Percentiles rank a stretch among this genome's conserved stretches.
These are phyloP conservation scores for Cyberlindnera petersonii DNA, from an alignment of 805 yeast species.

Conservation along the genomic window DNA sequence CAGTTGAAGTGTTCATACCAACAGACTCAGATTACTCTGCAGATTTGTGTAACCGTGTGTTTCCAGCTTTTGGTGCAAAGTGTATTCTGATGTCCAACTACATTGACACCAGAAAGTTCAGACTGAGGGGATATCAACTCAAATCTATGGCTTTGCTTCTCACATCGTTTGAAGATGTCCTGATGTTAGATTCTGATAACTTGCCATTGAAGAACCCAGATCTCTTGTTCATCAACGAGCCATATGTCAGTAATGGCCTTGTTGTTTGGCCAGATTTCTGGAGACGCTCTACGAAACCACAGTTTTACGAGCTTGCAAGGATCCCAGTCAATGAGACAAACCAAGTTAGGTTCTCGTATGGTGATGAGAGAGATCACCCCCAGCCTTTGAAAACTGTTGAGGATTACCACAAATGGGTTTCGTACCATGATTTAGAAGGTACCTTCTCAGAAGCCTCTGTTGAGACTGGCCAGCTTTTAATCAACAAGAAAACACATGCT, in stretches of 20 bases:
- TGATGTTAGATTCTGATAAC: slow-evolving; percentile 76
- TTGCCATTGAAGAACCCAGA: slow-evolving; percentile 51
- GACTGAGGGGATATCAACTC: slow-evolving; percentile 56
- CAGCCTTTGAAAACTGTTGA: slow-evolving; percentile 19
- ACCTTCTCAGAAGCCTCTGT: slow-evolving; percentile 66
- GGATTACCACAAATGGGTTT: slow-evolving; percentile 33
- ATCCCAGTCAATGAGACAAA: slow-evolving; percentile 33
- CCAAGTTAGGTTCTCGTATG: slow-evolving; percentile 27
- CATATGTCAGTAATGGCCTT: slow-evolving; percentile 36
- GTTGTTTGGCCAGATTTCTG: slow-evolving; percentile 70
- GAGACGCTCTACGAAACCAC: slow-evolving; percentile 63
- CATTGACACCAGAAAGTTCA: slow-evolving; percentile 38
- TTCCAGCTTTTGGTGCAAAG: slow-evolving; percentile 64
- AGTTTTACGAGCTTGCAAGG: slow-evolving; percentile 52
- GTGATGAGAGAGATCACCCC: slow-evolving; percentile 35
- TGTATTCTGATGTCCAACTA: slow-evolving; percentile 53
- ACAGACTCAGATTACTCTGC: slow-evolving; percentile 64
- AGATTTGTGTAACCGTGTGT: slow-evolving; percentile 59
- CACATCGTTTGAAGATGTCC: slow-evolving; percentile 73
- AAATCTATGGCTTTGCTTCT: slow-evolving; percentile 71
- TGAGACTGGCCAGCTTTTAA: slow-evolving; percentile 64
- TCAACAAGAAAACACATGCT: slow-evolving; percentile 56
- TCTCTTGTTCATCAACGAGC: slow-evolving; percentile 35
- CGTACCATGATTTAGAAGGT: slow-evolving; percentile 63
- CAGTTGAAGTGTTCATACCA: slow-evolving; percentile 82